A percentile compares a stretch with the other conserved stretches of the same genome.
Evolutionary conservation across 257 asterid genomes (phyloP).

Genomic region (Solanum piurae): DNA sequence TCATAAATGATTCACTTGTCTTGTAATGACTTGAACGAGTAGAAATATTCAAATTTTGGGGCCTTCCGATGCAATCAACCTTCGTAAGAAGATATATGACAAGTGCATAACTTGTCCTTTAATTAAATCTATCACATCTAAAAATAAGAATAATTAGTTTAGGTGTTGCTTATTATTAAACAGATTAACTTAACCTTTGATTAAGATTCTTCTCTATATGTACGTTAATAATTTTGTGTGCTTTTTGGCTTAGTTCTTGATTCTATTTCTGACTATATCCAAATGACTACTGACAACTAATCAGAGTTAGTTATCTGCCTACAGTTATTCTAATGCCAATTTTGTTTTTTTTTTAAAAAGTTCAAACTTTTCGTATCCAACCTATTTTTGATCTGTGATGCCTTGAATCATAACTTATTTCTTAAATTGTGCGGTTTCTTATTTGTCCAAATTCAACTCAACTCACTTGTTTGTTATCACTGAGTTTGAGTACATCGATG

Average conservation of each 20-base stretch:
- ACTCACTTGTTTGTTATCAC: not conserved
- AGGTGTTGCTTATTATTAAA: not conserved
- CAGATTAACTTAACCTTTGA: not conserved
- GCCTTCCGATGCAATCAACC: not conserved
- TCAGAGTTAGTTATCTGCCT: not conserved
- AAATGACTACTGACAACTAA: no score
- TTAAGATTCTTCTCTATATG: not conserved
- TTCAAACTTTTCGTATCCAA: no score
- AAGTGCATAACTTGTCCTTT: not conserved
- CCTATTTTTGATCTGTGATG: no score
- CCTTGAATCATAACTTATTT: no score
- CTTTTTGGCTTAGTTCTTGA: not conserved
- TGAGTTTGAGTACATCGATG: not conserved
- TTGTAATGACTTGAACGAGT: not conserved
- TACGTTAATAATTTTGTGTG: not conserved
- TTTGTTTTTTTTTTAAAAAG: no score
- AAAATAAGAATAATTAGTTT: not conserved
- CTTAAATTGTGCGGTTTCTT: accelerated
- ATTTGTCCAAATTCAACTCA: not conserved
- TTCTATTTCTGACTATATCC: not conserved
- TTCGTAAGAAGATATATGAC: not conserved
- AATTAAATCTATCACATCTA: not conserved
- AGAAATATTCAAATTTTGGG: not conserved
- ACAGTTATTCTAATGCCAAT: not conserved
- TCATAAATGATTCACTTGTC: not conserved